phyloP scores from a whole-genome alignment of 306 rosid species.

The Arachis hypogaea region DNA sequence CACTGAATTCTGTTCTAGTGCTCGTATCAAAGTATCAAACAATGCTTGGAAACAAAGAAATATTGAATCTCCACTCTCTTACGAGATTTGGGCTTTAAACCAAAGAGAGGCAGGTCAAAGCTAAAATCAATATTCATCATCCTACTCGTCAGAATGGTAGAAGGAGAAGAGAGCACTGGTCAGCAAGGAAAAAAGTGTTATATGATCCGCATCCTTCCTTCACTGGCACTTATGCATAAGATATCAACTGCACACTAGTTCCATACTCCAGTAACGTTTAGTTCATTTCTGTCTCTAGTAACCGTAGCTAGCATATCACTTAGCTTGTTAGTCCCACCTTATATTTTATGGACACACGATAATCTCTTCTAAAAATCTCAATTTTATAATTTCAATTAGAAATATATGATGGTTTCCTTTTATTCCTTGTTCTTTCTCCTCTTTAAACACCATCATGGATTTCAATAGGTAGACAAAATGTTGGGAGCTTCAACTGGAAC shows the following conservation, averaged over 20 bases:
- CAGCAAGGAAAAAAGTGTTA: neutral
- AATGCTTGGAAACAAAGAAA: neutral
- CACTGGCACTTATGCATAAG: neutral
- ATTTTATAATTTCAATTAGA: neutral
- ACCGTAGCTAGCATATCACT: neutral
- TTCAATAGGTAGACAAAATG: no score
- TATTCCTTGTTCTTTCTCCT: no score
- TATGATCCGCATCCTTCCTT: neutral
- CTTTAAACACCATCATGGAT: no score
- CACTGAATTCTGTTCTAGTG: neutral
- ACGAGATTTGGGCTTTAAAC: neutral
- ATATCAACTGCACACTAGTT: neutral
- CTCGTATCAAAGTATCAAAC: neutral
- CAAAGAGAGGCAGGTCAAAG: constrained; percentile 53
- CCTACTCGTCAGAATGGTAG: constrained; percentile 35
- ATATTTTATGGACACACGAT: neutral
- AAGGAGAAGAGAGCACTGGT: constrained; percentile 31
- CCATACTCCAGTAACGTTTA: neutral
- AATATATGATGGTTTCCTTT: no score
- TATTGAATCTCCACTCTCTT: neutral
- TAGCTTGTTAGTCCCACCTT: neutral
- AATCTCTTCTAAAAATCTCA: no score
- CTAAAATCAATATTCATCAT: neutral
- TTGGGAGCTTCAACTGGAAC: no score
- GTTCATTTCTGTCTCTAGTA: neutral